Base-by-base conservation (phyloP, 768 basidiomycete genomes). In the Russula olivacea region DNA sequence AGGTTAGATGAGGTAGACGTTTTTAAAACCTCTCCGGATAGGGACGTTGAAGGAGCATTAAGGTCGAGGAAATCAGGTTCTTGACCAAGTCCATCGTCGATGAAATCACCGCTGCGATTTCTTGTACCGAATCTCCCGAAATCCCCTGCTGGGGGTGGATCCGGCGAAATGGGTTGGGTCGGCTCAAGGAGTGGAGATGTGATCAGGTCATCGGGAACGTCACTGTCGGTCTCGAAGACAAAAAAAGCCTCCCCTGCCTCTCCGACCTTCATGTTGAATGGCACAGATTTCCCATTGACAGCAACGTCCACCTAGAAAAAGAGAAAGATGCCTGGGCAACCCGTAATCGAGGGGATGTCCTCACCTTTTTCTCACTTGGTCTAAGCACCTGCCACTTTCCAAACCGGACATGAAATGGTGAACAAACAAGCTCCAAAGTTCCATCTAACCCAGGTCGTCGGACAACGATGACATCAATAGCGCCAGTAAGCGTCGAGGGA, bases 211-310 rank as follows among this genome's bases (percentile, higher is more conserved):
- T 84, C 88, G 3, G 97, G 96, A 34, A 98, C 87, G 62, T 98
- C 93, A 43, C 88, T 91, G 45, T 95, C 91, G 0, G 96, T 98
- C 75, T 99, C 96, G 68, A 98, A 93, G 45, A 99, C 89, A 71
- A 98, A 98, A 80, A 98, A 99, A 0, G 95, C 97, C 76, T 99
- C 97, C 5, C 97, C 97, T 1, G 97, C 93, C 62, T 98, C 97
- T 45, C 94, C 95, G 65, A 98, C 93, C 80, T 99, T 98, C 97
- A 99, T 99, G 74, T 81, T 82, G 74, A 91, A 98, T 0, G 96
- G 96, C 60, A 94, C 88, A 49, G 82, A 80, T 68, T 85, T 79
- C 45, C 89, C 91, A 75, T 97, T 95, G 70, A 98, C 86, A 55
- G 84, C 83, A 38, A 98, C 83, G 65, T 87, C 91, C 66, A 98